Evolutionary conservation across 2,329 filamentous ascomycete species (phyloP), one percentile per base, ranked within the genome.

Genomic region (Sporothrix humicola): DNA sequence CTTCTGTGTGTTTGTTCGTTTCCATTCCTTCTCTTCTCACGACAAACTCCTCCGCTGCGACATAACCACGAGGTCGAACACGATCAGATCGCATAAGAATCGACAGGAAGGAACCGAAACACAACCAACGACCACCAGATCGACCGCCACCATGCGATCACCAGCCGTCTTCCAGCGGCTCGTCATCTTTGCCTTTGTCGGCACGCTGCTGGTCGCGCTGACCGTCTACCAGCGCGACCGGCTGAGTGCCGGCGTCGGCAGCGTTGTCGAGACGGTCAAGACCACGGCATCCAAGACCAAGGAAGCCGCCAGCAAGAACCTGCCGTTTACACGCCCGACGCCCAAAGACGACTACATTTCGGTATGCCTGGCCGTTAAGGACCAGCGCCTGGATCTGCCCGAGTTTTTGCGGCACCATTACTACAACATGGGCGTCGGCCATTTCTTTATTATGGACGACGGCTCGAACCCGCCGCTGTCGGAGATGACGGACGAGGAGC

Each of bases 361-460:
- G 1, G 42, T 69, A 8, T 75, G 74, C 48, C 59, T 75, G 4
- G 72, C 74, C n/a, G 52, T 75, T 42, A 74, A 74, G 70, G 50
- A 75, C 70, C 74, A 75, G 72, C 56, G 65, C 17, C 37, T 15
- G 13, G 74, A 75, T 31, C 70, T 75, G 52, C 74, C 74, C 54
- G 72, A 75, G 59, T 75, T 69, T 37, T 54, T 75, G 26, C 71
- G 71, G 44, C 74, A 75, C 74, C 74, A 75, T 66, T 75, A 75
- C 71, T 75, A 75, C 70, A 72, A 75, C 65, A 75, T 75, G 74
- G 74, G 74, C 66, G 54, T 75, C 31, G 74, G 74, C 65, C 68
- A 61, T 26, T 75, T 75, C 13, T 74, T 68, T 46, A 69, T 75
- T 50, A 75, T 75, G 74, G 74, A 75, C 59, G 74, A 75, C 66